Evolutionary conservation across 306 rosid genomes (phyloP).

Genomic region (Citrullus mucosospermus): DNA sequence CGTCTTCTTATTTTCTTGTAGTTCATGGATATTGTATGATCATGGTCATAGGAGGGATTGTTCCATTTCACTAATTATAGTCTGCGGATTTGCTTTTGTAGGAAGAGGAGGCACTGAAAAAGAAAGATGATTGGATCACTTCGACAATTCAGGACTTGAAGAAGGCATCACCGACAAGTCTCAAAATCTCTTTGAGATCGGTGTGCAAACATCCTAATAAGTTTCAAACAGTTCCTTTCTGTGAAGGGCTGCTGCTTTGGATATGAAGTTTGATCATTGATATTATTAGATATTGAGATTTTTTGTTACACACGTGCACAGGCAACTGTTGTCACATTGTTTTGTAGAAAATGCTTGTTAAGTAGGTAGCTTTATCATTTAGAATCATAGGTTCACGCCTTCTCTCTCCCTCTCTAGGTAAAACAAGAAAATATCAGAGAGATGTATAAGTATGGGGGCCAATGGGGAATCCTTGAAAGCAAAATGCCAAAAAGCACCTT

Average conservation of each 20-base stretch:
- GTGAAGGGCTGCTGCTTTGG: neutral
- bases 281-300: neutral
- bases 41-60: constrained; percentile 2
- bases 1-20: neutral
- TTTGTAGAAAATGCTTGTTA: neutral
- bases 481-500: neutral
- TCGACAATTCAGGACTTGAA: constrained; percentile 49
- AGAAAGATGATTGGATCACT: constrained; percentile 45
- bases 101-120: constrained; percentile 47
- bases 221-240: neutral
- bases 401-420: neutral
- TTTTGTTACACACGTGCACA: neutral
- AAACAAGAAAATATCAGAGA: too few species aligned
- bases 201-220: constrained; percentile 19
- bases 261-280: neutral
- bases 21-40: neutral
- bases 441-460: neutral
- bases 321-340: neutral
- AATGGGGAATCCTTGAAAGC: neutral
- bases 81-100: constrained; percentile 17
- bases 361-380: neutral
- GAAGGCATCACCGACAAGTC: constrained; percentile 77
- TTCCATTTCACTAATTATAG: constrained; percentile 9
- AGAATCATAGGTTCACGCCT: neutral
- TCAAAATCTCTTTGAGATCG: constrained; percentile 69